These are phyloP conservation scores for Schrenkiella parvula DNA, from an alignment of 345 rosid genomes.

Conservation along the genomic window DNA sequence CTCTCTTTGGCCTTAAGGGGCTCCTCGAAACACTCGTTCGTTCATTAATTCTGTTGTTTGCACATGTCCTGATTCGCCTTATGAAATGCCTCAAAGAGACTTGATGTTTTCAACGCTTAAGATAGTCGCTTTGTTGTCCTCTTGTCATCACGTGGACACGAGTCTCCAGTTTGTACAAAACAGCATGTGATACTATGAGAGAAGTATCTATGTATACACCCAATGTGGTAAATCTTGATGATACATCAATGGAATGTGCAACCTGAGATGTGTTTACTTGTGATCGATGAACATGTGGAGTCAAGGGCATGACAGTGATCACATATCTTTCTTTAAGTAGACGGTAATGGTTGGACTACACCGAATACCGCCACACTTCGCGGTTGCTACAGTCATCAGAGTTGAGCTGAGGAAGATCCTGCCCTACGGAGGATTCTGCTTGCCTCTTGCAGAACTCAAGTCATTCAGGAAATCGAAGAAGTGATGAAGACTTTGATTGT, in stretches of 20 bases:
- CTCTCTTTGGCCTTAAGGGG: background rate
- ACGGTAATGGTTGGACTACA: background rate
- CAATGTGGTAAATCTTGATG: background rate
- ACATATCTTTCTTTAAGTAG: background rate
- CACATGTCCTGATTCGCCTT: background rate
- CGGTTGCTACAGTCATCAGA: conserved; percentile 46
- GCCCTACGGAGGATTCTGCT: conserved; percentile 31
- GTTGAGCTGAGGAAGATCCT: conserved; percentile 22
- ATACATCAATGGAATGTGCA: background rate
- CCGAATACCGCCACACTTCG: conserved; percentile 38
- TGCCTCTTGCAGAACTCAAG: conserved; percentile 39
- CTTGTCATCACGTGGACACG: background rate
- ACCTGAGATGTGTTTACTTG: background rate
- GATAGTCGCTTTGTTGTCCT: background rate
- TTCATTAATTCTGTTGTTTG: background rate
- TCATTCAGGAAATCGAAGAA: too few relatives aligned
- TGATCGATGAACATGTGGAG: background rate
- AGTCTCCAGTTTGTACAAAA: background rate
- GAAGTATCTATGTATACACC: background rate
- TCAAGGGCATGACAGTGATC: background rate
- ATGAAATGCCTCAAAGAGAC: background rate
- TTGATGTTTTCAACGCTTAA: background rate
- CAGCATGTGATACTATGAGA: background rate
- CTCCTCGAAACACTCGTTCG: background rate
- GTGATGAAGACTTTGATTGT: conserved; percentile 17